Evolutionary conservation across 495 filamentous ascomycete genomes (phyloP), one percentile per base, ranked within the genome.

Genomic region (Peziza echinospora): DNA sequence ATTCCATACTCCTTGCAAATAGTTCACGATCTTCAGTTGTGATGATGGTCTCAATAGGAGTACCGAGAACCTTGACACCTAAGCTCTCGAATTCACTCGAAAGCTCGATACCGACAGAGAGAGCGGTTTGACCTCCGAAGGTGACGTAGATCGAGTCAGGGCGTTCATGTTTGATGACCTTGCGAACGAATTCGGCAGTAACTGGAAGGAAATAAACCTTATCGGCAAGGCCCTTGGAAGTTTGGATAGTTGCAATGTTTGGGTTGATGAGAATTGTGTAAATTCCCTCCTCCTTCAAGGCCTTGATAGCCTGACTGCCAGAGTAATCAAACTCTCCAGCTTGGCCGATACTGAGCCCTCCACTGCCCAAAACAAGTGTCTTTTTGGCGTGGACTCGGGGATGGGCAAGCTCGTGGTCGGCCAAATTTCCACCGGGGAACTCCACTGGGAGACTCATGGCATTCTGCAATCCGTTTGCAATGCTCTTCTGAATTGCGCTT

Each of bases 291-390:
- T 94, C 87, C 64, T 93, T 97, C 47, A 97, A 66, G 16, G 87
- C 87, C 68, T 96, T 96, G 56, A 96, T 82, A 23, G 87, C 87
- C 62, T 91, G 74, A 60, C 75, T 81, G 61, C 86, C 87, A n/a
- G 87, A 93, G 64, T 96, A 93, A 63, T 93, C 86, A 54, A 96
- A 96, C 64, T 96, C 87, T 59, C 87, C 87, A 52, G 87, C 86
- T 63, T 96, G 87, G 11, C 87, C 87, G 64, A 96, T 96, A 60
- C 83, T 91, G 51, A 96, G 67, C 53, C 87, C 87, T 61, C 87
- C 87, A 64, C 79, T 85, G 44, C 87, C 87, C 51, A 96, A 78
- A 25, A 96, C 80, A 17, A 96, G 69, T 5, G 92, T 84, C 67
- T 94, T 96, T 69, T 92, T 91, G 47, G 86, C 84, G 28, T 71